Conservation (phyloP, 106 monocot genomes). For the Dioscorea dumetorum region DNA sequence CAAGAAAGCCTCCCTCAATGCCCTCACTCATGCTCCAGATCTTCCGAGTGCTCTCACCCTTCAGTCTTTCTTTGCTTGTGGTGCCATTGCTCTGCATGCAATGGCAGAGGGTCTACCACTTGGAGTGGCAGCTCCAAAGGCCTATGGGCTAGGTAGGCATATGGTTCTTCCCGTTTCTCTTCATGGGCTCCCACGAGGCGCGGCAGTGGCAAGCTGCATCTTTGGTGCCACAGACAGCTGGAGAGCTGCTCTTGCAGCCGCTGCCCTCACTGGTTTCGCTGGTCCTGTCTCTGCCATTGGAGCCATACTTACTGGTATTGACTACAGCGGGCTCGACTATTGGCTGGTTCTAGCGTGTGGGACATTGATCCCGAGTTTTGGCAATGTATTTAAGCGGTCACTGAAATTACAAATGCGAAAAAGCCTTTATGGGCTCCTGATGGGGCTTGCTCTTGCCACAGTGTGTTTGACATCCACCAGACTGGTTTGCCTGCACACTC, state of each 20-base stretch:
- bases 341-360: constrained; percentile 96
- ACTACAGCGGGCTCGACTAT: constrained; percentile 79
- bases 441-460: constrained; percentile 69
- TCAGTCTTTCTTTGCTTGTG: constrained; percentile 85
- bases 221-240: constrained; percentile 89
- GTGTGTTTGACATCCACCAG: constrained; percentile 81
- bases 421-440: constrained; percentile 60
- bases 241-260: constrained; percentile 69
- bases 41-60: constrained; percentile 64
- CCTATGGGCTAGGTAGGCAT: constrained; percentile 84
- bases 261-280: constrained; percentile 75
- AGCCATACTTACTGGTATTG: constrained; percentile 83
- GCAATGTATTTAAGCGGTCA: constrained; percentile 50
- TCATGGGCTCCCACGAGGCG: constrained; percentile 92
- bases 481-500: constrained; percentile 90
- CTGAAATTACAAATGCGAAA: constrained; percentile 44
- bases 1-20: constrained; percentile 53
- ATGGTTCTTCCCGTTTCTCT: constrained; percentile 90
- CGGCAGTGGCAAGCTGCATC: constrained; percentile 93
- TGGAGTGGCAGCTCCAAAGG: constrained; percentile 89
- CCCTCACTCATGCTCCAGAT: constrained; percentile 26
- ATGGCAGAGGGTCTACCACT: constrained; percentile 85
- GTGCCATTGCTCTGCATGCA: constrained; percentile 68
- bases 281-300: constrained; percentile 77
- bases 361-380: constrained; percentile 63